Evolutionary conservation across 2,329 filamentous ascomycete genomes (phyloP), one percentile per base, ranked within the genome.

Genomic region (Daldinia sp.): DNA sequence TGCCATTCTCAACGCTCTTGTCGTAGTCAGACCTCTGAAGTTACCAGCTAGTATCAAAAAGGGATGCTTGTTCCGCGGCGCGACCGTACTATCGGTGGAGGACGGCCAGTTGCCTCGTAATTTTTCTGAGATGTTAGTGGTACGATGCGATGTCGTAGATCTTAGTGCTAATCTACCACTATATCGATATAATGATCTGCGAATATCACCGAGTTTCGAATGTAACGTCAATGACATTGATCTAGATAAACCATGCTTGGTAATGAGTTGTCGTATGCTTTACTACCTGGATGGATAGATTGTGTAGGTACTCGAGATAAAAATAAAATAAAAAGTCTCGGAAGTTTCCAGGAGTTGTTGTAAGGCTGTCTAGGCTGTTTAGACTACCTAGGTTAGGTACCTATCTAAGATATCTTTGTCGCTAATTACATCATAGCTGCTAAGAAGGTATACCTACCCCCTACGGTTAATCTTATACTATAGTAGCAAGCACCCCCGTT

Each of bases 1-100:
- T 6, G 88, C 86, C 90, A 92, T 92, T 13, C 58, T 81, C 17
- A 69, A 56, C 30, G 61, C 10, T 54, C 37, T 50, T 21, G 70
- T 69, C 37, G 56, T 70, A 41, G 67, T 68, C 34, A 74, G 64
- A 52, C 43, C 39, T 68, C 68, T 58, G 13, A n/a, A 9, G 11
- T 13, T 25, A 9, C 21, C 13, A 32, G 25, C 8, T 8, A 23
- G n/a, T n/a, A 29, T 48, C 13, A 37, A 49, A 27, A 30, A 45
- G 9, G 52, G 45, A n/a, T 34, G 35, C 51, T 10, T 50, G 19
- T 11, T 56, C 54, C 8, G 41, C 39, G 47, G 17, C 3, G 51
- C 37, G 32, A n/a, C 10, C 23, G 30, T 23, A 30, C n/a, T n/a
- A n/a, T 34, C 21, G 17, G 41, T 2, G 15, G 27, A 48, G 19